Evolutionary conservation across 2,329 filamentous ascomycete species (phyloP), one percentile per base, ranked within the genome.

Genomic region (Dichotomopilus funicola): DNA sequence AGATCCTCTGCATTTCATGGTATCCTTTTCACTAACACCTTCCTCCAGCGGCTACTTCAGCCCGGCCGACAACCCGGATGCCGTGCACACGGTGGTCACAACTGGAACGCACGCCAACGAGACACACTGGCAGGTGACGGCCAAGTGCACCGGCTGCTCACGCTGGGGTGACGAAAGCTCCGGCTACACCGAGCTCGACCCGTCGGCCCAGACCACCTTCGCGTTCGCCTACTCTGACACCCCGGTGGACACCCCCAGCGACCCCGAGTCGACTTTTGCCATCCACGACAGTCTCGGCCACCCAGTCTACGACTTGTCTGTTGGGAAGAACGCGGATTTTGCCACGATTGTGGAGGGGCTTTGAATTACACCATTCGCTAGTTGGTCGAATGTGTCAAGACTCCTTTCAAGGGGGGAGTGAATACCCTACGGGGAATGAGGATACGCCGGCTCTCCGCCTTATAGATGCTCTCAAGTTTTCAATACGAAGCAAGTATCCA

Each of bases 251-350:
- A 64, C 68, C 13, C 74, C 74, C 1, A 51, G 59, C 12, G 67
- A 69, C 63, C 63, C 63, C 27, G 65, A 68, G 9, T 68, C 70
- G 3, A 62, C 63, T 19, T 76, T 77, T 58, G 67, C 68, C 56
- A 75, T 75, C 58, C 75, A 77, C 60, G 70, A 75, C 47, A 68
- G 66, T 54, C 66, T 73, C 42, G 72, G 71, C 46, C 73, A 73
- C 40, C 63, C 63, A 1, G 54, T 64, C 8, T 64, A 53, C 35
- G 59, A 64, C 41, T 54, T 65, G 47, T 45, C 53, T 27, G 51
- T 43, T 11, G 62, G 48, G 34, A 58, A 58, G 55, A 65, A 65
- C 48, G 56, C 51, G 8, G 57, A 62, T 49, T 64, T 64, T 57
- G 57, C 42, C 7, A 53, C 56, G 38, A 61, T 58, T 53, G 56